Percentiles rank a stretch among this genome's conserved stretches.
These are phyloP conservation scores for Haematococcus lacustris DNA, from an alignment of 139 green algal species.

Conservation along the genomic window DNA sequence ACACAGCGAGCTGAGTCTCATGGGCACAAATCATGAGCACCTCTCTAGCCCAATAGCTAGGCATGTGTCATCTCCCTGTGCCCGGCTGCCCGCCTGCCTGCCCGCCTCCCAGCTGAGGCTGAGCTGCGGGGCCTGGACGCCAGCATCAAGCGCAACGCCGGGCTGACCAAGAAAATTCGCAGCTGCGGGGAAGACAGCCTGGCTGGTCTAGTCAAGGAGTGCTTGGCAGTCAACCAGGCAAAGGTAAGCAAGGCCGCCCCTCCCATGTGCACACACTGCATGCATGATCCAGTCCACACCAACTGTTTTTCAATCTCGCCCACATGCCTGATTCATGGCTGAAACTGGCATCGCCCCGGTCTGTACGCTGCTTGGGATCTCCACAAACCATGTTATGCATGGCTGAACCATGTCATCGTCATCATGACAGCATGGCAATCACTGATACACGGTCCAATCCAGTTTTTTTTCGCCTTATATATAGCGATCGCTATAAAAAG, in stretches of 20 bases:
- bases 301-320: no score
- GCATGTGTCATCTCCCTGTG: neutral
- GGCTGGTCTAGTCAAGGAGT: constrained; percentile 59
- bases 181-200: constrained; percentile 9
- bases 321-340: no score
- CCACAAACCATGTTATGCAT: no score
- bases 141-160: constrained; percentile 88
- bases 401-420: no score
- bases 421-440: no score
- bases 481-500: no score
- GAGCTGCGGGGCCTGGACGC: constrained; percentile 60
- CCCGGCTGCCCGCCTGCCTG: neutral
- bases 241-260: constrained; percentile 41
- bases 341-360: no score
- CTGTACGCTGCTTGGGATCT: no score
- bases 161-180: constrained; percentile 79
- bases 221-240: constrained; percentile 71
- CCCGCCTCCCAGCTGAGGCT: neutral
- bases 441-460: no score
- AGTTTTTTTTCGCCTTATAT: no score
- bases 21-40: neutral
- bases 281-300: no score
- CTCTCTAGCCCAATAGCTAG: neutral
- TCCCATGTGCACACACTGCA: neutral
- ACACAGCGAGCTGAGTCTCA: neutral